A percentile compares a stretch with the other conserved stretches of the same genome.
phyloP scores from a whole-genome alignment of 2,329 filamentous ascomycete species.

The Niveomyces coronatus region DNA sequence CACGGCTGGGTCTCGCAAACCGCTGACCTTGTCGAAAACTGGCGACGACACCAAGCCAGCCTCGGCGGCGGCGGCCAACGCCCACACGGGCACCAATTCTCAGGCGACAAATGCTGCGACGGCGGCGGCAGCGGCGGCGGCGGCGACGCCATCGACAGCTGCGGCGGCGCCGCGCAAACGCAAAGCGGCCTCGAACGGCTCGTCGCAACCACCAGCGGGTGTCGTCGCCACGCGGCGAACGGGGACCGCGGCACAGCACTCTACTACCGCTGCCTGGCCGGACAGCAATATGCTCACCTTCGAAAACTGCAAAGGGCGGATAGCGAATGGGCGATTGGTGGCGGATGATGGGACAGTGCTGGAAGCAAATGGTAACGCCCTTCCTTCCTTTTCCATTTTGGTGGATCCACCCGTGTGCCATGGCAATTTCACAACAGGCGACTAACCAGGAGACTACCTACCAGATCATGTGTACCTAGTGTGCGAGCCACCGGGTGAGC shows the following conservation, averaged over 20 bases:
- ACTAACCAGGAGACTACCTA: constrained; percentile 1
- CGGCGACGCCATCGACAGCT: constrained; percentile 40
- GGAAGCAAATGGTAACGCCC: constrained; percentile 64
- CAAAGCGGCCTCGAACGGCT: constrained; percentile 54
- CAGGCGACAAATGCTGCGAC: constrained; percentile 12
- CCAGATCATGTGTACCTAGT: constrained; percentile 82
- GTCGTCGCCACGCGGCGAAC: constrained; percentile 13
- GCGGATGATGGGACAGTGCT: constrained; percentile 86
- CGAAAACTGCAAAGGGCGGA: constrained; percentile 55
- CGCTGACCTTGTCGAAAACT: constrained; percentile 13
- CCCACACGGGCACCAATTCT: constrained; percentile 15
- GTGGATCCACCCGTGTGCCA: constrained; percentile 11
- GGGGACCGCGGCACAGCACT: constrained; percentile 24
- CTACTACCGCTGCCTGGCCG: constrained; percentile 33
- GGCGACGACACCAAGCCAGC: constrained; percentile 29
- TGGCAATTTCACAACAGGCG: constrained; percentile 11
- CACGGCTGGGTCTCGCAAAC: constrained; percentile 30
- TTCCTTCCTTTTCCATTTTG: too few species aligned
- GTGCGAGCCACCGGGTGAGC: constrained; percentile 93
- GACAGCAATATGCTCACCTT: constrained; percentile 88
- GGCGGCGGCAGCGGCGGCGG: constrained; percentile 15
- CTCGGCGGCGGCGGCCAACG: constrained; percentile 23
- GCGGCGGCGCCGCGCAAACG: constrained; percentile 63
- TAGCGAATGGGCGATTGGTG: constrained; percentile 68
- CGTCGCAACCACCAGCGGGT: constrained; percentile 10